Evolutionary conservation across 257 asterid genomes (phyloP), one percentile per base, ranked within the genome.

Genomic region (Solanum pimpinellifolium): DNA sequence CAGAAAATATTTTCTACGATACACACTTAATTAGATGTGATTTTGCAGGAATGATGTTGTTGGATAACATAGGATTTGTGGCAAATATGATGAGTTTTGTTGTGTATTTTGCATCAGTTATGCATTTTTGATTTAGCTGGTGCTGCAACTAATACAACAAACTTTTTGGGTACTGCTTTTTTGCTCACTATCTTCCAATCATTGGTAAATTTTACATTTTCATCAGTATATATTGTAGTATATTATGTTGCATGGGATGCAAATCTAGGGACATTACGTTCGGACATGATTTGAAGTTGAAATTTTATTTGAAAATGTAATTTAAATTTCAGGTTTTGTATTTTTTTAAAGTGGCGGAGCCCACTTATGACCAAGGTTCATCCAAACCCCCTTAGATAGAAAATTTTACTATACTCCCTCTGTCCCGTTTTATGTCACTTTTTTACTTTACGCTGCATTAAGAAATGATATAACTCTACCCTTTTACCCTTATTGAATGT

Each of bases 161-260:
- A 94, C 85, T 86, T 93, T 66, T 90, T 94, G 94, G 98, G 98
- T 29, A 89, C 98, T 16, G 90, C 94, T 78, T 95, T 90, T 93
- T 80, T 95, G 93, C 98, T 95, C 74, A 59, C 97, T 21, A 76
- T 88, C 2, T 7, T 93, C 0, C 97, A 94, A 90, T 35, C 93
- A 52, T 2, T 90, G 90, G 98, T 95, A 86, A 66, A 11, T 33
- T 33, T 27, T 62, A 66, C 20, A 66, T 66, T 66, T 66, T 62
- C 31, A 66, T 12, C 11, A 27, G 1, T 52, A 49, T 49, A 49
- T 49, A 15, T 49, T 49, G 60, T 15, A 15, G 33, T n/a, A 62
- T 66, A 66, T 25, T 25, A 66, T 25, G 20, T 66, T 66, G 73
- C 7, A 9, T 66, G 33, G 37, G 18, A 25, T 66, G 73, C 20